These are phyloP conservation scores for Filobasidium floriforme DNA, from an alignment of 768 basidiomycete species.

Conservation along the genomic window DNA sequence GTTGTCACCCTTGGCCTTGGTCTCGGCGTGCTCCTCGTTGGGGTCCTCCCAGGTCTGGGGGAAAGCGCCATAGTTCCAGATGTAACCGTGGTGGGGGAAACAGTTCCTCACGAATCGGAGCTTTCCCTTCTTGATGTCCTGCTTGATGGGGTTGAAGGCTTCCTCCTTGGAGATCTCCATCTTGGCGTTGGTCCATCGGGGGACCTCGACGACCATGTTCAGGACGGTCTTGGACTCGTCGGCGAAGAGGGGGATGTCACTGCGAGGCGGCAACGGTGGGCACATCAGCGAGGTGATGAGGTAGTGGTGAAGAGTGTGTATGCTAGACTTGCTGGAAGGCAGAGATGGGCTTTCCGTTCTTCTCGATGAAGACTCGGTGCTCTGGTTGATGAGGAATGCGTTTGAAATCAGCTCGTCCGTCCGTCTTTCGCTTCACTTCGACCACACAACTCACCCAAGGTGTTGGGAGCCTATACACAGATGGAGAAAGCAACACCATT, in stretches of 20 bases:
- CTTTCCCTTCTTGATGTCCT: conserved; percentile 91
- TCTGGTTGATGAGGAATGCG: conserved; percentile 51
- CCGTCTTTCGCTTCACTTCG: neutral
- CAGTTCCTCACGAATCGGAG: conserved; percentile 97
- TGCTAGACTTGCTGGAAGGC: conserved; percentile 46
- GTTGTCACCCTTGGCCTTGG: conserved; percentile 97
- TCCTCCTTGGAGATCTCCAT: conserved; percentile 99
- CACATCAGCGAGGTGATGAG: neutral
- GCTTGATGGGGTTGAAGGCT: conserved; percentile 98
- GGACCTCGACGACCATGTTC: conserved; percentile 62
- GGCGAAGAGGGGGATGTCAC: conserved; percentile 96
- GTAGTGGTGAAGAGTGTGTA: too few species aligned
- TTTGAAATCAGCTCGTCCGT: neutral
- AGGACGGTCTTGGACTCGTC: conserved; percentile 89
- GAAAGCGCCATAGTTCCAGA: conserved; percentile 99
- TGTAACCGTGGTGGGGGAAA: conserved; percentile 99
- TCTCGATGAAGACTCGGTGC: conserved; percentile 89
- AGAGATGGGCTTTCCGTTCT: conserved; percentile 59
- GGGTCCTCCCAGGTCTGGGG: conserved; percentile 99
- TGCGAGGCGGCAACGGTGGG: conserved; percentile 63
- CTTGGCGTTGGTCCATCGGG: conserved; percentile 99
- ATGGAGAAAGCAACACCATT: neutral
- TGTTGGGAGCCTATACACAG: conserved; percentile 61
- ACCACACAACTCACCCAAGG: conserved; percentile 60
- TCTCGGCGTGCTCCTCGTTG: conserved; percentile 74